Percentiles rank a stretch among this genome's conserved stretches.
phyloP scores from a whole-genome alignment of 441 rosid species.

The Gossypium trilobum region DNA sequence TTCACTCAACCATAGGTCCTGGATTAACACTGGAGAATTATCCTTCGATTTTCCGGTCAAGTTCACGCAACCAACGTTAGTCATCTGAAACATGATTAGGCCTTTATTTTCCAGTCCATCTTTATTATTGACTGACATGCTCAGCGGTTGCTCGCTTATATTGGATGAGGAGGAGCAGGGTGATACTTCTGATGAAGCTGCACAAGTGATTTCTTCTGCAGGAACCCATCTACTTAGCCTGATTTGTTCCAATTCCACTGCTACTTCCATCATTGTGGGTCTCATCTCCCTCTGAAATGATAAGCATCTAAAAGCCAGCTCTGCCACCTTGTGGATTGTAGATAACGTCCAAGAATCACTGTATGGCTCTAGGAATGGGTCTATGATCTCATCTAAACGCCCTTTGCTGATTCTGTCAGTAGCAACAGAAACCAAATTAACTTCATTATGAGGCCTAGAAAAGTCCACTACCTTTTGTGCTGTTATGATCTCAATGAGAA shows the following conservation, averaged over 20 bases:
- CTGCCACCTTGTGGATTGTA: constrained; percentile 60
- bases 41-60: constrained; percentile 23
- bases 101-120: constrained; percentile 4
- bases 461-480: constrained; percentile 75
- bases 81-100: constrained; percentile 4
- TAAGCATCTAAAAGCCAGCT: constrained; percentile 73
- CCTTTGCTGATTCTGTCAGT: constrained; percentile 61
- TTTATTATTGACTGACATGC: constrained; percentile 12
- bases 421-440: constrained; percentile 68
- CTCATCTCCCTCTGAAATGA: constrained; percentile 72
- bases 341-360: constrained; percentile 50
- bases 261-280: constrained; percentile 81
- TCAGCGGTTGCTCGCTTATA: constrained; percentile 29
- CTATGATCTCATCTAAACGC: constrained; percentile 56
- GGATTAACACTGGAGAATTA: constrained; percentile 33
- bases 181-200: constrained; percentile 19
- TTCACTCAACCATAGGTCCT: constrained; percentile 41
- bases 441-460: constrained; percentile 49
- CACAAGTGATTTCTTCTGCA: constrained; percentile 18
- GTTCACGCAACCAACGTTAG: constrained; percentile 9
- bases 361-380: constrained; percentile 44
- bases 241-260: constrained; percentile 59
- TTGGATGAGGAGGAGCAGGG: constrained; percentile 28
- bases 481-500: constrained; percentile 72
- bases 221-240: constrained; percentile 32